Percentiles rank a stretch among this genome's conserved stretches.
Conservation (phyloP, 495 filamentous ascomycete genomes). For the Pseudevernia furfuracea region DNA sequence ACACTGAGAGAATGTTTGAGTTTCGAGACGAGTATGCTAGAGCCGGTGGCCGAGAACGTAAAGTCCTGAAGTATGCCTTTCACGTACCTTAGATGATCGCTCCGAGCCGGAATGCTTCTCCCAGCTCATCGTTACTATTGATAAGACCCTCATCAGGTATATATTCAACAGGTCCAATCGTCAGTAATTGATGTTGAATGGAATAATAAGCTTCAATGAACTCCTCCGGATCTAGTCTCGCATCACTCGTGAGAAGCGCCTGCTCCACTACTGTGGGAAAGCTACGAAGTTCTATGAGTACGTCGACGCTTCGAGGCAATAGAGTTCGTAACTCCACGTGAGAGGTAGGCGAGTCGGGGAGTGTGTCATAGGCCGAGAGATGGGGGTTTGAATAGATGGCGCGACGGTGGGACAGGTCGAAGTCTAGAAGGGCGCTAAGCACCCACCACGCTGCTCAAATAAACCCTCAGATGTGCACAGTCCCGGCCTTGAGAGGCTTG, state of each 20-base stretch:
- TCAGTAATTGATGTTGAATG: not conserved
- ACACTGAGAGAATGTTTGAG: not conserved
- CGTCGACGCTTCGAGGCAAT: not conserved
- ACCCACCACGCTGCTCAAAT: too few relatives aligned
- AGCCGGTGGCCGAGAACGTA: not conserved
- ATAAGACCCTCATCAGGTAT: not conserved
- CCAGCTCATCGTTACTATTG: not conserved
- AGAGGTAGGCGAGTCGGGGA: not conserved
- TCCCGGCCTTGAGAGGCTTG: not conserved
- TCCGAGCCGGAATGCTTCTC: not conserved
- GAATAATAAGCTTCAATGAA: not conserved
- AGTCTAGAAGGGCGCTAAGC: not conserved
- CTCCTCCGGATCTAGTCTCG: not conserved
- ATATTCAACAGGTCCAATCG: not conserved
- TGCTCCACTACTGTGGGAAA: not conserved
- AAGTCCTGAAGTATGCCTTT: not conserved
- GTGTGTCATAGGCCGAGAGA: too few relatives aligned
- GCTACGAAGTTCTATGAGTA: not conserved
- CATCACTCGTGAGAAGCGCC: not conserved
- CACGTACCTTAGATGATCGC: constrained; percentile 3
- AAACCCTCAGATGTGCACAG: not conserved
- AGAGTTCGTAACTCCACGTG: not conserved
- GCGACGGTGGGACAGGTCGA: not conserved
- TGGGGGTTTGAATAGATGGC: not conserved
- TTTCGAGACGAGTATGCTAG: not conserved